Base-by-base conservation (phyloP, 2,329 filamentous ascomycete genomes). In the Dactylellina haptotyla region DNA sequence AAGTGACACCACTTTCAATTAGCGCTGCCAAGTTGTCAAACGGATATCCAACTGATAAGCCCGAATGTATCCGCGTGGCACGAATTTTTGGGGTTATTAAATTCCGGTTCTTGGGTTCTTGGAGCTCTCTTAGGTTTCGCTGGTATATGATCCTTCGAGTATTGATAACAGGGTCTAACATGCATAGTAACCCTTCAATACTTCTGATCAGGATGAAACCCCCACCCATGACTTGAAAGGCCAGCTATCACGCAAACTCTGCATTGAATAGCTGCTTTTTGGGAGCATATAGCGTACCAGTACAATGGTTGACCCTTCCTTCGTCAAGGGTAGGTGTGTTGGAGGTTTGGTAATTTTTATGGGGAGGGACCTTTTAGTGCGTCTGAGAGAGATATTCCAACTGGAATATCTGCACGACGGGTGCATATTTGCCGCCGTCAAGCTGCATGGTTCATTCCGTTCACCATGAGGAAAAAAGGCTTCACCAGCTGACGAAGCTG, bases 141-240 rank as follows among this genome's bases (percentile, higher is more conserved):
- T 30, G n/a, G 39, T 14, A 18, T 26, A 51, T 45, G 50, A 57
- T 57, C 30, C 23, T 20, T 26, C 23, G 34, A 45, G 43, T 51
- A 53, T 53, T 26, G 41, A 57, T 41, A 58, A 45, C 39, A 34
- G 18, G 14, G 28, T 53, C 25, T 37, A 46, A 20, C 9, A 30
- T 51, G 51, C 43, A 37, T n/a, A 18, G 54, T 20, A 58, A 58
- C 53, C 20, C 45, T 16, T 34, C n/a, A 61, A 59, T 48, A 56
- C 51, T 54, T 65, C 69, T 51, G 50, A 51, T 66, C 61, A 51
- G 69, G 50, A 73, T 66, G 69, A 73, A 73, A 73, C 69, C 69
- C 54, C 69, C 61, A 72, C 51, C 39, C 39, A 48, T 59, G 54
- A 50, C 48, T 61, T 14, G 41, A 28, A 59, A 51, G 34, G 26